phyloP scores from a whole-genome alignment of 2,329 filamentous ascomycete genomes.

The Pyrenophora tritici-repentis region DNA sequence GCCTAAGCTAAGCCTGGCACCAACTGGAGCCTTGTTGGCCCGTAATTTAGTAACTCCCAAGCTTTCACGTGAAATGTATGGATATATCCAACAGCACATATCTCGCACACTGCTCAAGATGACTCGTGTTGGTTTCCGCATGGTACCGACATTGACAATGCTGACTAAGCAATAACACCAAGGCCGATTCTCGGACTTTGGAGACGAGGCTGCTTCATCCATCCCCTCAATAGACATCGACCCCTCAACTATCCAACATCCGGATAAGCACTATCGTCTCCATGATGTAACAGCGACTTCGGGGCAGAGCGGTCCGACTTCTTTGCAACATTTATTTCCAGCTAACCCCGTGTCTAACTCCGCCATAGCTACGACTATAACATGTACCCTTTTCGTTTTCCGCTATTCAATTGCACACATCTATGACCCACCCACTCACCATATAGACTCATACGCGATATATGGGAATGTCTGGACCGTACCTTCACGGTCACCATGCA shows the following conservation, averaged over 20 bases:
- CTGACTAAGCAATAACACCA: slow-evolving; percentile 11
- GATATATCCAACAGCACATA: too few relatives aligned
- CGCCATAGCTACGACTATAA: background rate
- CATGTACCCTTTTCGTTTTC: background rate
- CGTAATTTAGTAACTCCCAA: too few relatives aligned
- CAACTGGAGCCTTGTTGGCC: too few relatives aligned
- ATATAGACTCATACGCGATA: background rate
- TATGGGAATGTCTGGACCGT: slow-evolving; percentile 29
- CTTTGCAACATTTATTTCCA: background rate
- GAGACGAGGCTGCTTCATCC: background rate
- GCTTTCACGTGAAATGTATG: too few relatives aligned
- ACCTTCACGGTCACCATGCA: slow-evolving; percentile 50
- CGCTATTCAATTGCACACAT: background rate
- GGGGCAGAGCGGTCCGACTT: background rate
- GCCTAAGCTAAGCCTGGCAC: too few relatives aligned
- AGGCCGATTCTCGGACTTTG: slow-evolving; percentile 13
- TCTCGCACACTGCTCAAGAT: too few relatives aligned
- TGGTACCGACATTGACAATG: background rate
- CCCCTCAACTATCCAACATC: background rate
- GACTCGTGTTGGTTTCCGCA: too few relatives aligned
- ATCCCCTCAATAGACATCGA: background rate
- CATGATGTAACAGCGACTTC: background rate
- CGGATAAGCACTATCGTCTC: background rate
- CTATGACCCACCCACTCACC: background rate
- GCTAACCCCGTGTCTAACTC: slow-evolving; percentile 7